Percentiles rank a stretch among this genome's conserved stretches.
Conservation (phyloP, 805 yeast species). For the Saturnispora sanitii region DNA sequence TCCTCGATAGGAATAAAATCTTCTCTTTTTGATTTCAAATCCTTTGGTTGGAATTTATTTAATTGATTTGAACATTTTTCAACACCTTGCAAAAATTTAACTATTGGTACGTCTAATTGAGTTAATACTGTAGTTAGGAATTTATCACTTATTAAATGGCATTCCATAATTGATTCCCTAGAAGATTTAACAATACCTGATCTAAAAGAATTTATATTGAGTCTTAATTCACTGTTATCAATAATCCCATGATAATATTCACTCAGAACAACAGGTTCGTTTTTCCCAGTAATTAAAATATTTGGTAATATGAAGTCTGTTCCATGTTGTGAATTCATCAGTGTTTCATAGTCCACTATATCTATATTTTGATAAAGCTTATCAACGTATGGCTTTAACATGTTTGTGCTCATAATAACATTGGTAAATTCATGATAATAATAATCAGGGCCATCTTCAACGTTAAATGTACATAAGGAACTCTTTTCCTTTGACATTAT, state of each 20-base stretch:
- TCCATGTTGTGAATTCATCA: too few species aligned
- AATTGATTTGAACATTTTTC: not conserved
- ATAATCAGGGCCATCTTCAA: conserved; percentile 9
- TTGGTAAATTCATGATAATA: not conserved
- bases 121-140: too few species aligned
- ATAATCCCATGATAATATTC: too few species aligned
- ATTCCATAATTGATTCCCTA: not conserved
- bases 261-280: too few species aligned
- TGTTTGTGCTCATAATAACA: not conserved
- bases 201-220: too few species aligned
- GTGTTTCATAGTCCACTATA: too few species aligned
- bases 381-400: not conserved
- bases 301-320: too few species aligned
- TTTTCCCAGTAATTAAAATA: too few species aligned
- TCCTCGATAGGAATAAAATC: not conserved
- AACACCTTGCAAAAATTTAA: not conserved
- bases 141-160: not conserved
- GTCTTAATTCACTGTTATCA: too few species aligned
- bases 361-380: not conserved
- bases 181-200: not conserved
- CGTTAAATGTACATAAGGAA: conserved; percentile 10
- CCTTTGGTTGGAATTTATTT: not conserved
- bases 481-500: conserved; percentile 9
- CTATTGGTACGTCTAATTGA: not conserved
- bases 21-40: not conserved